Evolutionary conservation across 176 grass and related monocot genomes (phyloP).

Genomic region (Oryza coarctata): DNA sequence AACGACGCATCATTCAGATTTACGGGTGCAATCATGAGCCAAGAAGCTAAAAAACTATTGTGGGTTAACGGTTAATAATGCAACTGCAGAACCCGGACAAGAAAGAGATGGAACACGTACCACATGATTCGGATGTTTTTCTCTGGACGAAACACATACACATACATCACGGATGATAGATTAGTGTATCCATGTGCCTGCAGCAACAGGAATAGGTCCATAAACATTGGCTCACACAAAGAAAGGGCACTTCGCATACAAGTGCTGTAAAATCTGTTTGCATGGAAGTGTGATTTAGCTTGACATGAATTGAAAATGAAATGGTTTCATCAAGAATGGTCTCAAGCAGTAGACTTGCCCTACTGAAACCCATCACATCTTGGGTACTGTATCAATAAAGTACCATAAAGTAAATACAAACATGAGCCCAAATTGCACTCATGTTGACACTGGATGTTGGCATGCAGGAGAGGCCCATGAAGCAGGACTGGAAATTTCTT

Average conservation of each 20-base stretch:
- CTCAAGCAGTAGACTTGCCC: not conserved
- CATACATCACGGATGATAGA: slow-evolving; percentile 12
- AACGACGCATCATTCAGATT: not conserved
- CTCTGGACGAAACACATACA: slow-evolving; percentile 4
- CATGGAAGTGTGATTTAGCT: not conserved
- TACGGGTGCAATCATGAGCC: not conserved
- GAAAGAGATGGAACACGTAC: slow-evolving; percentile 53
- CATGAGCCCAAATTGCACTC: slow-evolving; percentile 13
- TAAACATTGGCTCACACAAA: slow-evolving; percentile 32
- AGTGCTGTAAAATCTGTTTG: not conserved
- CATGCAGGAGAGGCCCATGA: slow-evolving; percentile 1
- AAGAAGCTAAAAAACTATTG: not conserved
- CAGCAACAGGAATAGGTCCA: slow-evolving; percentile 48
- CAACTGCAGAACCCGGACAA: slow-evolving; percentile 11
- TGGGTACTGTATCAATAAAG: not conserved
- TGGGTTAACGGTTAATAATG: not conserved
- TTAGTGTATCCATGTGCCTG: slow-evolving; percentile 34
- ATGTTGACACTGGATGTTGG: not conserved
- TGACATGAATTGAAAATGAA: not conserved
- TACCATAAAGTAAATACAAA: not conserved
- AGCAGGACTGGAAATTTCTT: not conserved
- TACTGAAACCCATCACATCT: not conserved
- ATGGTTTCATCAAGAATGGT: not conserved
- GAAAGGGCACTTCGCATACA: not conserved
- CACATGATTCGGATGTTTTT: slow-evolving; percentile 32